A percentile compares a stretch with the other conserved stretches of the same genome.
phyloP scores from a whole-genome alignment of 495 filamentous ascomycete genomes.

The Penicillium robsamsonii region DNA sequence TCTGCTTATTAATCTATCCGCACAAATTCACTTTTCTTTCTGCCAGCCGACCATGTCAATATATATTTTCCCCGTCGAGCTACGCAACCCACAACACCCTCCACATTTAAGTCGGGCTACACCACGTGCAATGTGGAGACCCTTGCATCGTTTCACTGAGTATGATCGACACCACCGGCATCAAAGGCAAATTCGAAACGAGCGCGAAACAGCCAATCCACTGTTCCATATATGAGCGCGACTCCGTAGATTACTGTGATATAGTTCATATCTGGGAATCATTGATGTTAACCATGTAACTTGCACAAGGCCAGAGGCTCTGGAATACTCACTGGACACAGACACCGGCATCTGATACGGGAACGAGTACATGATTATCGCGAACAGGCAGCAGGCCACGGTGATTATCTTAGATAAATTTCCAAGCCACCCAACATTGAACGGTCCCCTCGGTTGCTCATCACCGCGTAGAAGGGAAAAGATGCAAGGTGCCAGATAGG shows the following conservation, averaged over 20 bases:
- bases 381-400: slow-evolving; percentile 51
- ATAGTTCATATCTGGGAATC: slow-evolving; percentile 53
- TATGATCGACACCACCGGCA: no score
- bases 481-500: no score
- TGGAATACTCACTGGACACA: slow-evolving; percentile 25
- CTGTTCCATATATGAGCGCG: slow-evolving; percentile 39
- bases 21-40: no score
- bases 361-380: slow-evolving; percentile 54
- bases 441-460: slow-evolving; percentile 29
- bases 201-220: slow-evolving; percentile 47
- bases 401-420: slow-evolving; percentile 45
- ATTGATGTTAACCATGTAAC: neutral
- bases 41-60: no score
- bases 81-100: no score
- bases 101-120: no score
- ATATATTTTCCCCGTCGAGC: no score
- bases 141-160: no score
- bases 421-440: slow-evolving; percentile 43
- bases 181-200: no score
- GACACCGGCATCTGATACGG: slow-evolving; percentile 41
- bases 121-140: no score
- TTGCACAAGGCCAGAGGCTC: neutral
- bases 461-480: no score
- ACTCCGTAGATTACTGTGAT: slow-evolving; percentile 52
- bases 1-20: no score